phyloP scores from a whole-genome alignment of 768 basidiomycete species.

The Collybiopsis confluens region DNA sequence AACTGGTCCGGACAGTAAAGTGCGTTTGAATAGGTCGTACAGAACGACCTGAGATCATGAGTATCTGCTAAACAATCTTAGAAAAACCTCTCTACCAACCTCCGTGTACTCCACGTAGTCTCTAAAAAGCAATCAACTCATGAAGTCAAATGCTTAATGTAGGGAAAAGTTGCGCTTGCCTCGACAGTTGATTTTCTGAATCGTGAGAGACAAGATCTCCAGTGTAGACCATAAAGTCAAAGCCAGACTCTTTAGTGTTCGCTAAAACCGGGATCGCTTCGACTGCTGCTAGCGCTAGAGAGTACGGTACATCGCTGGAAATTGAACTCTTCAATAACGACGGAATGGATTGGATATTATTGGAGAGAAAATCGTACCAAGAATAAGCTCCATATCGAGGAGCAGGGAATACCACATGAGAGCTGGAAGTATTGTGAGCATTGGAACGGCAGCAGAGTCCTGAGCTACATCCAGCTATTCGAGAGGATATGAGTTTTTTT shows the following conservation, averaged over 20 bases:
- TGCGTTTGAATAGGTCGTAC: conserved; percentile 61
- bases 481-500: no score
- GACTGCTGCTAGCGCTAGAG: conserved; percentile 55
- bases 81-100: conserved; percentile 29
- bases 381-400: conserved; percentile 63
- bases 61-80: not conserved
- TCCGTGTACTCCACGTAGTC: conserved; percentile 60
- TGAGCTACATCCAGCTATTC: conserved; percentile 66
- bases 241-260: conserved; percentile 54
- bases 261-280: conserved; percentile 65
- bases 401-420: conserved; percentile 52
- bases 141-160: not conserved
- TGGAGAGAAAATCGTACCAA: conserved; percentile 36
- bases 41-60: conserved; percentile 43
- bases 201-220: conserved; percentile 78
- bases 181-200: conserved; percentile 55
- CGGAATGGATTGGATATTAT: not conserved
- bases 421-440: conserved; percentile 45
- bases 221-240: conserved; percentile 65
- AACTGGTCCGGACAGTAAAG: conserved; percentile 63
- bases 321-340: not conserved
- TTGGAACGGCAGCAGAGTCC: conserved; percentile 63
- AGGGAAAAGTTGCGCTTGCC: conserved; percentile 30
- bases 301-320: conserved; percentile 57
- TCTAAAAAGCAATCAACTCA: conserved; percentile 25